Base-by-base conservation (phyloP, 768 basidiomycete species). In the Serendipita sp. region DNA sequence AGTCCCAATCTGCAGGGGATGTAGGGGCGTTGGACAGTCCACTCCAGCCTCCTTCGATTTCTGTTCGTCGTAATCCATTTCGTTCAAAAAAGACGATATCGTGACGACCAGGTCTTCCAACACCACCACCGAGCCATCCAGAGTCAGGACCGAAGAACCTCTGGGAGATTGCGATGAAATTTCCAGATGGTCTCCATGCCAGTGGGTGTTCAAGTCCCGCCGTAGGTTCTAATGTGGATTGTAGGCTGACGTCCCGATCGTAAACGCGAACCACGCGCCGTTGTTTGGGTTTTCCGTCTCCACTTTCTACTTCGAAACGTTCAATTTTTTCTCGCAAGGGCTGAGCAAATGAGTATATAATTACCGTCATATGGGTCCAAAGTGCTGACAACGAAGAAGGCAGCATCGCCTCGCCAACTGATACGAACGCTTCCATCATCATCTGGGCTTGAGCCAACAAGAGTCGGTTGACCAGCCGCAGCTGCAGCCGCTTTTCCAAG, bases 41-140 rank as follows among this genome's bases (percentile, higher is more conserved):
- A 75, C 74, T 18, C 72, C 73, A 13, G 71, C 72, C 28, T 69
- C 67, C 52, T 41, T 77, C 79, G 72, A 96, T 97, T 64, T 96
- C 92, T 3, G 92, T 90, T 70, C 96, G 89, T 66, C 93, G 76
- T 66, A 99, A 74, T 0, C 96, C 96, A 73, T 99, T 99, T 68
- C 91, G 78, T 76, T 99, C 96, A 66, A 95, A 93, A 75, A 98
- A 95, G 0, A 97, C 84, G 4, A 98, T 78, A 69, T 95, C 91
- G 70, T 95, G 87, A 65, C 80, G 78, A 18, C 81, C 86, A 63
- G 81, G 83, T 68, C 78, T 83, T 5, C 84, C 88, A 30, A 78
- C 73, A 52, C 86, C 82, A 64, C 83, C 85, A 10, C 86, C 85
- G 65, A 85, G 84, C 54, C 82, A 83, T 0, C 92, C 91, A 32